Evolutionary conservation across 768 basidiomycete genomes (phyloP), one percentile per base, ranked within the genome.

Genomic region (Coprinellus micaceus): DNA sequence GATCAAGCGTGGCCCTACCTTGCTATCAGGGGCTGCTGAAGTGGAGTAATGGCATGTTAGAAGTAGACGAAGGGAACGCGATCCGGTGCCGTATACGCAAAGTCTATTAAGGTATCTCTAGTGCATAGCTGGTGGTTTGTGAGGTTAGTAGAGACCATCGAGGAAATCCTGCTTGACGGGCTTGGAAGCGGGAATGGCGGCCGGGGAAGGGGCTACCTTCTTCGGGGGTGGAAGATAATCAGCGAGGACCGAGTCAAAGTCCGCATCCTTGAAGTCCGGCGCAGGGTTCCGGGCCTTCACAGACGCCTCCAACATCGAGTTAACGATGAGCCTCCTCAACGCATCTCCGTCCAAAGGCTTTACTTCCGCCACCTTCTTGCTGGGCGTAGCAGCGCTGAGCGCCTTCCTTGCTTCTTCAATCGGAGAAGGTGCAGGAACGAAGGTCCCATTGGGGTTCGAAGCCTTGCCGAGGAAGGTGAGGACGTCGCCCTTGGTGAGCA

Each of bases 401-500:
- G 57, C 62, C 58, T 73, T 67, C 40, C 61, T 62, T 5, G 68
- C 70, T 59, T 70, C 72, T 64, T 69, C 61, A 60, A 70, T 61
- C 29, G 66, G 71, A 2, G 74, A 61, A 22, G 67, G 61, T 30
- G 73, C 60, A 61, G 77, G 77, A 67, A 86, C 87, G 72, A 78
- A 90, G 2, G 89, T 89, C 36, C 92, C 93, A 19, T 79, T 75
- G 0, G 93, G 90, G 33, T 79, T 77, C 11, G 86, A 86, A 19
- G 94, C 89, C 70, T 86, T 86, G 19, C 96, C 96, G 4, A 97
- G 77, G 71, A 84, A 86, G 2, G 91, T 75, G 26, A 99, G 79
- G 1, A 98, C 87, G 66, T 99, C 96, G 11, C 97, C 97, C 70
- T 98, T 98, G 47, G 95, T 98, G 58, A 98, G 70, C 88, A 94